Conservation (phyloP, 352 stramenopile genomes). For the Peronosclerospora sorghi region DNA sequence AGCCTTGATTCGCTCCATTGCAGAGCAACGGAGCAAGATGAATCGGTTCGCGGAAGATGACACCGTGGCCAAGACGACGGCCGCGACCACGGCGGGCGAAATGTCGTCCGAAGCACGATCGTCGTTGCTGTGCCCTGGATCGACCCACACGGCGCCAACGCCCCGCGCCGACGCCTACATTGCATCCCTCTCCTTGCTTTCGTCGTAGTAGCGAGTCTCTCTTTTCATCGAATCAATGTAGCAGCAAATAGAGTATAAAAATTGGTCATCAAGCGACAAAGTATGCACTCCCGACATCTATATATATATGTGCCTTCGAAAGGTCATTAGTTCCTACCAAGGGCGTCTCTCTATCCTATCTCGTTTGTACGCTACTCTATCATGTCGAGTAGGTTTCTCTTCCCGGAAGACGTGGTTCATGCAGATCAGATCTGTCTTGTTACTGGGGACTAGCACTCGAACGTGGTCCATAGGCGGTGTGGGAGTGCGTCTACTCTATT, state of each 20-base stretch:
- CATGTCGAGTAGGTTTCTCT: no score
- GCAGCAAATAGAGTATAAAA: slow-evolving; percentile 24
- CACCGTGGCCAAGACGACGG: slow-evolving; percentile 14
- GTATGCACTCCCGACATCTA: no score
- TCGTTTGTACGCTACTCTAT: no score
- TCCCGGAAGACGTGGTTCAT: no score
- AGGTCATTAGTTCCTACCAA: no score
- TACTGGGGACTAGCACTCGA: no score
- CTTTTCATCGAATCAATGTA: slow-evolving; percentile 11
- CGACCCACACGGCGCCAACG: slow-evolving; percentile 26
- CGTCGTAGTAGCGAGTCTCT: slow-evolving; percentile 26
- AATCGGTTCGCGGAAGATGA: slow-evolving; percentile 18
- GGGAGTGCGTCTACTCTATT: no score
- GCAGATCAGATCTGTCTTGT: no score
- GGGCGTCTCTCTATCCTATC: no score
- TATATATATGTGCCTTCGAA: no score
- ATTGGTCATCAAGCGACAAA: slow-evolving; percentile 6
- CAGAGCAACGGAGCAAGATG: slow-evolving; percentile 41
- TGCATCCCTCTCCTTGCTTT: slow-evolving; percentile 21
- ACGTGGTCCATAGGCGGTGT: no score
- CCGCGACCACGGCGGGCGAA: slow-evolving; percentile 21
- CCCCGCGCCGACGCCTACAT: slow-evolving; percentile 16
- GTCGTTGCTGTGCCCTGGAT: slow-evolving; percentile 18
- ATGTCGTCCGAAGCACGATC: slow-evolving; percentile 21
- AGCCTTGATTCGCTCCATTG: slow-evolving; percentile 43